Base-by-base conservation (phyloP, 371 early-diverging fungal species). In the Furculomyces boomerangus region DNA sequence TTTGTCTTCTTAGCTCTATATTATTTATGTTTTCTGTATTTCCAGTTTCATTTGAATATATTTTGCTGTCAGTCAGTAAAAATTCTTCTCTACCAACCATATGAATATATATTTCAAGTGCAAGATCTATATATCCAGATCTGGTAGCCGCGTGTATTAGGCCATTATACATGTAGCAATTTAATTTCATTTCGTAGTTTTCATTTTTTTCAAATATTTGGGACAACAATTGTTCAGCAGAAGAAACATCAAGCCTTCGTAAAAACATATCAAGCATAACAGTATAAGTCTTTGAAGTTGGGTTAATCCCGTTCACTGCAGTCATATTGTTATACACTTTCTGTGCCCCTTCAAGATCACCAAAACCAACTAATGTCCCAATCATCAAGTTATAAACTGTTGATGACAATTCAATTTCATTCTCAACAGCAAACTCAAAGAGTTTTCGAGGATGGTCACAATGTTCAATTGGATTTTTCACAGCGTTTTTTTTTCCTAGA, bases 301-400 rank as follows among this genome's bases (percentile, higher is more conserved):
- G 52, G 14, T n/a, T 25, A 37, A 51, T 32, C 14, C 39, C 32
- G 20, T 8, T 20, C 2, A 16, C 13, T 3, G 5, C 26, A 2
- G 32, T 32, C 52, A 51, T 51, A 22, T 51, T 2, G 16, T 30
- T 29, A 51, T 51, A 51, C 3, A 35, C 52, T 18, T 35, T 16
- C 25, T 51, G 31, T 3, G 52, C 52, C 3, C 52, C 52, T 32
- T 28, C 35, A 51, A 51, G 31, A 51, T 51, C 52, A 24, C 52
- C 52, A 35, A 51, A 51, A 30, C 29, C 52, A 51, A 37, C 14
- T 22, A 51, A 22, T 8, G 52, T 13, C 14, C 8, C 3, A 20
- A 51, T 28, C 2, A 35, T 22, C 35, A 51, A 35, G 52, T 51
- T 51, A 51, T 51, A 51, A 22, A 51, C 14, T n/a, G 30, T 5